Percentiles rank a stretch among this genome's conserved stretches.
phyloP scores from a whole-genome alignment of 345 rosid species.

The Gossypium sturtianum region DNA sequence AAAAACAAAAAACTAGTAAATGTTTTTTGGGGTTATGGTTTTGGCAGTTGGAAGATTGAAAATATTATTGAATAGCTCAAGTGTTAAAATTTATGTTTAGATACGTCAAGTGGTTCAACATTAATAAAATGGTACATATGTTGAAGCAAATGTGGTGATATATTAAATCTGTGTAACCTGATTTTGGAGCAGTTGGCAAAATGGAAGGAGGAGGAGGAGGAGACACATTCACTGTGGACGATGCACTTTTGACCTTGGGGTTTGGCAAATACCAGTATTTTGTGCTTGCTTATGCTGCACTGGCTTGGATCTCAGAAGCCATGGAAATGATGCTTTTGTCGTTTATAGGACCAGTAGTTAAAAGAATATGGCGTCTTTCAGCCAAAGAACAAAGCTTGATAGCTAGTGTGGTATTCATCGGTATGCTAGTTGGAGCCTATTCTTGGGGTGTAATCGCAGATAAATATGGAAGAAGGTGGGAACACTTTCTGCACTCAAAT shows the following conservation, averaged over 20 bases:
- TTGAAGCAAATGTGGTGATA: background rate
- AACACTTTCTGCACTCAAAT: background rate
- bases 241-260: constrained; percentile 70
- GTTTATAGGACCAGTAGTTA: constrained; percentile 77
- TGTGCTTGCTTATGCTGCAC: constrained; percentile 80
- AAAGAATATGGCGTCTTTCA: constrained; percentile 64
- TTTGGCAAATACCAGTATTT: constrained; percentile 75
- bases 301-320: constrained; percentile 91
- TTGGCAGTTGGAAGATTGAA: background rate
- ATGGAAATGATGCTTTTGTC: constrained; percentile 98
- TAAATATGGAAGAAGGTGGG: constrained; percentile 73
- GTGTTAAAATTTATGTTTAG: background rate
- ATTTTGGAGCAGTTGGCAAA: constrained; percentile 5
- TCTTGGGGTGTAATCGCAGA: constrained; percentile 90
- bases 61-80: background rate
- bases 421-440: constrained; percentile 86
- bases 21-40: background rate
- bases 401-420: constrained; percentile 74
- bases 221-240: constrained; percentile 61
- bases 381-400: constrained; percentile 63
- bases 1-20: background rate
- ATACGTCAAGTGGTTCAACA: background rate
- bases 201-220: constrained; percentile 38
- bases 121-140: background rate
- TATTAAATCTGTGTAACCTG: background rate